phyloP scores from a whole-genome alignment of 345 rosid genomes.

The Toxicodendron radicans region DNA sequence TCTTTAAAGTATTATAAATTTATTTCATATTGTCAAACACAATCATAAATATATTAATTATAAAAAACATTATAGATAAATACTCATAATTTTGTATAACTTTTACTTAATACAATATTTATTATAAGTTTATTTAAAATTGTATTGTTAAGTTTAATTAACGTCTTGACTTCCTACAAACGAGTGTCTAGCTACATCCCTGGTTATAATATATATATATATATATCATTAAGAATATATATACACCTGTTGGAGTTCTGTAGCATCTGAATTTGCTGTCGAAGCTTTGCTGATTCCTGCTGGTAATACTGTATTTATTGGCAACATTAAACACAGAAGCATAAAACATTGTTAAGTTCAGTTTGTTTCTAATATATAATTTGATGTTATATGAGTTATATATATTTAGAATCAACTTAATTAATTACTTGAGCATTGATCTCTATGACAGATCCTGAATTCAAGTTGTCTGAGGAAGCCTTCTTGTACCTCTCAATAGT shows the following conservation, averaged over 20 bases:
- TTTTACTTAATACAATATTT: too few species aligned
- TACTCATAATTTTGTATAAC: too few species aligned
- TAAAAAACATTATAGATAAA: too few species aligned
- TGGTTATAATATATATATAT: too few species aligned
- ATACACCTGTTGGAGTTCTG: constrained; percentile 90
- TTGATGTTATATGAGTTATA: neutral
- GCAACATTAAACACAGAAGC: neutral
- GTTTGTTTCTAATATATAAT: neutral
- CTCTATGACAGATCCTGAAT: constrained; percentile 64
- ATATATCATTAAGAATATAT: neutral
- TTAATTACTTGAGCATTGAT: constrained; percentile 94
- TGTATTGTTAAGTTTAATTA: too few species aligned
- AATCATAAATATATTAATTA: too few species aligned
- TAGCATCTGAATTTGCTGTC: constrained; percentile 89
- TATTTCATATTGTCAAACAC: too few species aligned
- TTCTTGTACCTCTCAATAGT: constrained; percentile 95
- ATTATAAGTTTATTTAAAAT: too few species aligned
- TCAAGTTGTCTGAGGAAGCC: constrained; percentile 72
- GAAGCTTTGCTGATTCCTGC: constrained; percentile 91
- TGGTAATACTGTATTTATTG: constrained; percentile 72
- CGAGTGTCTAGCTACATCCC: too few species aligned
- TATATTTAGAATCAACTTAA: neutral
- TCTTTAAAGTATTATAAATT: too few species aligned
- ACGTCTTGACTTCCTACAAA: too few species aligned
- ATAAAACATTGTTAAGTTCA: too few species aligned